Evolutionary conservation across 2,329 filamentous ascomycete genomes (phyloP), one percentile per base, ranked within the genome.

Genomic region (Alternaria sp.): DNA sequence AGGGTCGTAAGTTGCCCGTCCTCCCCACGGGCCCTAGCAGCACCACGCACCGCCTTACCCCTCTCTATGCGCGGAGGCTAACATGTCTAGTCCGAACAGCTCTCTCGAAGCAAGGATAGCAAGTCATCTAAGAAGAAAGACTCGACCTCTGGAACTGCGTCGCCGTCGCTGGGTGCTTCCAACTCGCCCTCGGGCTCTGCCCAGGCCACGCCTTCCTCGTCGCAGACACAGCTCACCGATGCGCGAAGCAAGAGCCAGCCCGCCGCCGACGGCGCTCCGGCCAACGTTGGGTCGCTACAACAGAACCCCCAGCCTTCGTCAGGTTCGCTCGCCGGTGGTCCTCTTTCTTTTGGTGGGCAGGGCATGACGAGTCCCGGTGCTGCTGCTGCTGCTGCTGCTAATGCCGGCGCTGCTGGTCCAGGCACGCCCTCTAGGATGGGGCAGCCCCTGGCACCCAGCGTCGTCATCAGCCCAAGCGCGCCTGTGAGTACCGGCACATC

Each of bases 381-480:
- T 65, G 71, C 60, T 78, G 81, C 63, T 85, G 84, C 78, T 84
- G 86, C 54, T 66, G 72, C 65, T 65, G 71, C 60, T 78, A 81
- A 64, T 85, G 84, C 78, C 84, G 86, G 68, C 78, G 79, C 67
- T 54, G 61, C 70, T 24, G 74, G 71, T 36, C 69, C 76, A 48
- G 85, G 81, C 63, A 90, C 89, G 37, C 86, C 89, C 33, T 85
- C 83, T 69, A 85, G 90, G 73, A 83, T 86, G 69, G 85, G 85
- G 31, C 81, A 81, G 64, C 80, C 83, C 60, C 83, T 92, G 58
- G 89, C 92, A 42, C 94, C 94, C 23, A 96, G 92, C 72, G 93
- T 98, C 60, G 87, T 97, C 68, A 95, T 98, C 78, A 97, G 93
- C 79, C 93, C 93, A 53, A 98, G 94, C 74, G 91, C 92, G 78